These are phyloP conservation scores for Persicaria maculosa DNA, from an alignment of 148 eudicot genomes.

Conservation along the genomic window DNA sequence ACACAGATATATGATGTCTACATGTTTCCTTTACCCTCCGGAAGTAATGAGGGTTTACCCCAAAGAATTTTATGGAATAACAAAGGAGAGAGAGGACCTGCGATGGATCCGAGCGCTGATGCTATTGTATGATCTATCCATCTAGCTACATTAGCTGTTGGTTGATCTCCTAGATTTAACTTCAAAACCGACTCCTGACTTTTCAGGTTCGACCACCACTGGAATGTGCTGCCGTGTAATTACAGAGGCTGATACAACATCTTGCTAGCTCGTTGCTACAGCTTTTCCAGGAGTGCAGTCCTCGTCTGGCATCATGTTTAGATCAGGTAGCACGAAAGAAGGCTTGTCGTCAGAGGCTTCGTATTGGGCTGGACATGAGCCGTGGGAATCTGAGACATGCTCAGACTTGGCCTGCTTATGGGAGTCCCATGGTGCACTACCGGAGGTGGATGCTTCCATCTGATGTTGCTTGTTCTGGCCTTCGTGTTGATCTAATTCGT, in stretches of 20 bases:
- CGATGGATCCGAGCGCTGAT: no score
- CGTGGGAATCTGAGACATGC: neutral
- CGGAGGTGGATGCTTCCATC: conserved; percentile 1
- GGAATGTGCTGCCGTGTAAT: neutral
- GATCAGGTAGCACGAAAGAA: conserved; percentile 12
- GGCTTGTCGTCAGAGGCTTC: neutral
- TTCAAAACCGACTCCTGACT: conserved; percentile 7
- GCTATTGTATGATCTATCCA: neutral
- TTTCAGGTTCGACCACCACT: conserved; percentile 1
- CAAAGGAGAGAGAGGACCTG: neutral
- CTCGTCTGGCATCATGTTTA: conserved; percentile 13
- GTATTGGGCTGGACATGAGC: neutral
- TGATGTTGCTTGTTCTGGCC: neutral
- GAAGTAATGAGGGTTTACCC: conserved; percentile 6
- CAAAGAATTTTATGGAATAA: conserved; percentile 4
- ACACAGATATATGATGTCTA: conserved; percentile 4
- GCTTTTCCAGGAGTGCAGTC: neutral
- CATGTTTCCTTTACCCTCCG: neutral
- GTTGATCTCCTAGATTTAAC: neutral
- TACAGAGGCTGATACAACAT: neutral
- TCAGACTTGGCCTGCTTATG: neutral
- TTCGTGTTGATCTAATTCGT: neutral
- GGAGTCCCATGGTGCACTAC: neutral
- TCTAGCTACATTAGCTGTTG: neutral
- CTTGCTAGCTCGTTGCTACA: conserved; percentile 1